A percentile compares a stretch with the other conserved stretches of the same genome.
These are phyloP conservation scores for Cyberlindnera xylosilytica DNA, from an alignment of 805 yeast genomes.

Conservation along the genomic window DNA sequence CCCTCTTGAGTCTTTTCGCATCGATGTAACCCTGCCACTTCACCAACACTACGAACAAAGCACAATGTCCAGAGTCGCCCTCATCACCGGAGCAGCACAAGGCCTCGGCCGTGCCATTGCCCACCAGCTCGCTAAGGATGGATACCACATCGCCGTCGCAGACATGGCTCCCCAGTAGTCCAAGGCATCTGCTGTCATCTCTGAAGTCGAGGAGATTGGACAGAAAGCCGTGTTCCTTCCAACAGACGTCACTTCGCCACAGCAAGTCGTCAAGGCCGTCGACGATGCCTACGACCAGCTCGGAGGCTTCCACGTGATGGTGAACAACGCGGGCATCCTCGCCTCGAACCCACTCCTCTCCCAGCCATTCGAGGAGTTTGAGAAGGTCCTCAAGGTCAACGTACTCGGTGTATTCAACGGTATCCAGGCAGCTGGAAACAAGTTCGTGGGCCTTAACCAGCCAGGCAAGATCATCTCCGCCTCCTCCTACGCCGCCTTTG, in stretches of 20 bases:
- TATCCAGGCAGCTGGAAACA: slow-evolving; percentile 30
- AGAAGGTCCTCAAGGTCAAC: slow-evolving; percentile 25
- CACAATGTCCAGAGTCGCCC: slow-evolving; percentile 39
- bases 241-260: slow-evolving; percentile 8
- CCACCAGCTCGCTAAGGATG: slow-evolving; percentile 67
- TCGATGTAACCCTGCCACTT: too few relatives aligned
- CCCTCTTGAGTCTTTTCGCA: too few relatives aligned
- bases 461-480: slow-evolving; percentile 37
- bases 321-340: slow-evolving; percentile 36
- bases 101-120: slow-evolving; percentile 86
- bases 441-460: slow-evolving; percentile 23
- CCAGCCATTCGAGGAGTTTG: slow-evolving; percentile 26
- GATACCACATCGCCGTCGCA: slow-evolving; percentile 40
- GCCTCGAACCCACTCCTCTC: too few relatives aligned
- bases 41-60: not conserved
- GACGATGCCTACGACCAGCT: slow-evolving; percentile 24
- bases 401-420: slow-evolving; percentile 31
- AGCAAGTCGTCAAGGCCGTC: slow-evolving; percentile 25
- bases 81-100: slow-evolving; percentile 85
- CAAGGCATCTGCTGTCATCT: slow-evolving; percentile 13
- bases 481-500: slow-evolving; percentile 32
- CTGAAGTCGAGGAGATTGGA: not conserved
- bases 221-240: not conserved
- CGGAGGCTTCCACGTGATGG: slow-evolving; percentile 32
- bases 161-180: slow-evolving; percentile 23